Conservation (phyloP, 164 flowering plant genomes). For the Litsea cubeba region DNA sequence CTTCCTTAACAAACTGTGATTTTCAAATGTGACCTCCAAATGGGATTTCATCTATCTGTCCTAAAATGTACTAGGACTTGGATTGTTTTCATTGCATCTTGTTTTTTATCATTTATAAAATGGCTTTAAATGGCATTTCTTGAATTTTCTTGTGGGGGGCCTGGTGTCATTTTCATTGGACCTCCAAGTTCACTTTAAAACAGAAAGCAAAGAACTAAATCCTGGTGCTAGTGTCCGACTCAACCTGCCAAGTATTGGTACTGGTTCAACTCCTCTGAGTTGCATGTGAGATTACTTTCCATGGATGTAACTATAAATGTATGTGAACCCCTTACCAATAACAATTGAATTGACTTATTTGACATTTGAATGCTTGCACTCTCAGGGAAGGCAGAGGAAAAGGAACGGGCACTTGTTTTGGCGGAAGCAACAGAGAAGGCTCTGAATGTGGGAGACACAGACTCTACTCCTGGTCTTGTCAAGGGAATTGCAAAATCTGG, state of each 20-base stretch:
- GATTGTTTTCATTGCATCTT: background rate
- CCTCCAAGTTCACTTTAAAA: background rate
- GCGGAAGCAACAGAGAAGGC: slow-evolving; percentile 58
- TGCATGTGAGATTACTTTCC: too few species aligned
- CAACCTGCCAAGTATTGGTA: too few species aligned
- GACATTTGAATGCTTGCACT: background rate
- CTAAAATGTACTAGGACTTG: background rate
- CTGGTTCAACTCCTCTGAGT: too few species aligned
- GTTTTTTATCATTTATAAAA: background rate
- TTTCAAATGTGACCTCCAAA: background rate
- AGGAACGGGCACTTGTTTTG: slow-evolving; percentile 42
- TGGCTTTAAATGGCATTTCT: background rate
- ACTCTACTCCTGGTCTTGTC: slow-evolving; percentile 19
- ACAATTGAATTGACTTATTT: background rate
- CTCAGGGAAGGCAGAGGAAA: slow-evolving; percentile 17
- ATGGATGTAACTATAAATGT: too few species aligned
- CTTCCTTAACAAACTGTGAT: background rate
- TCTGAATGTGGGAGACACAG: slow-evolving; percentile 45
- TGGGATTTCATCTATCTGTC: background rate
- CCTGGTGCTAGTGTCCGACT: too few species aligned
- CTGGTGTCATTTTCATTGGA: background rate
- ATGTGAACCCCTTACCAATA: background rate
- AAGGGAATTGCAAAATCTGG: slow-evolving; percentile 64
- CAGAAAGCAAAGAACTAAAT: too few species aligned
- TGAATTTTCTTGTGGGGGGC: background rate